Conservation (phyloP, 1,284 basidiomycete species). For the Ceratobasidium papillatum region DNA sequence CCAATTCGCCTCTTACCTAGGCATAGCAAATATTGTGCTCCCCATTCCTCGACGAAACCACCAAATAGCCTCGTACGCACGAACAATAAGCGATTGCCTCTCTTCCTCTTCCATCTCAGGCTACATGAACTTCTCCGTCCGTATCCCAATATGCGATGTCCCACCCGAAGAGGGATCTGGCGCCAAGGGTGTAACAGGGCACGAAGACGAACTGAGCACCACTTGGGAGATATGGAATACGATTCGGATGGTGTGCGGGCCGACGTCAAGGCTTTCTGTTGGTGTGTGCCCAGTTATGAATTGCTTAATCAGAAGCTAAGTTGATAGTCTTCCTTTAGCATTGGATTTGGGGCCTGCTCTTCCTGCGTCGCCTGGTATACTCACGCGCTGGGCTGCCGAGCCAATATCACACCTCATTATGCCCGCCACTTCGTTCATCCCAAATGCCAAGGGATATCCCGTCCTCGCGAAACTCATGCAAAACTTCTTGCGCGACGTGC, state of each 20-base stretch:
- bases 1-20: conserved; percentile 91
- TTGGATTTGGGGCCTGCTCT: conserved; percentile 90
- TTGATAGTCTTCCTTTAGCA: conserved; percentile 58
- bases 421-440: conserved; percentile 90
- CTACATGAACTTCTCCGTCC: conserved; percentile 75
- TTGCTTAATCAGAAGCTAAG: background rate
- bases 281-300: conserved; percentile 61
- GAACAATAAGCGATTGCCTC: conserved; percentile 83
- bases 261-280: conserved; percentile 81
- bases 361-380: conserved; percentile 73
- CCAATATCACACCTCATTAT: conserved; percentile 88
- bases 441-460: conserved; percentile 96
- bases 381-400: conserved; percentile 91
- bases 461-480: conserved; percentile 94
- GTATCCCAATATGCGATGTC: conserved; percentile 81
- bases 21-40: conserved; percentile 83
- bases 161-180: conserved; percentile 7
- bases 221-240: conserved; percentile 99
- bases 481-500: conserved; percentile 84
- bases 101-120: conserved; percentile 66
- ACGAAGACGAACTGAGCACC: conserved; percentile 73
- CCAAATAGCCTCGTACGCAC: conserved; percentile 90
- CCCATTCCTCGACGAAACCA: conserved; percentile 89
- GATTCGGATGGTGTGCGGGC: conserved; percentile 88
- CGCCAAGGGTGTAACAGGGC: conserved; percentile 41